Conservation (phyloP, 2,329 filamentous ascomycete species). For the Acephala macrosclerotiorum region DNA sequence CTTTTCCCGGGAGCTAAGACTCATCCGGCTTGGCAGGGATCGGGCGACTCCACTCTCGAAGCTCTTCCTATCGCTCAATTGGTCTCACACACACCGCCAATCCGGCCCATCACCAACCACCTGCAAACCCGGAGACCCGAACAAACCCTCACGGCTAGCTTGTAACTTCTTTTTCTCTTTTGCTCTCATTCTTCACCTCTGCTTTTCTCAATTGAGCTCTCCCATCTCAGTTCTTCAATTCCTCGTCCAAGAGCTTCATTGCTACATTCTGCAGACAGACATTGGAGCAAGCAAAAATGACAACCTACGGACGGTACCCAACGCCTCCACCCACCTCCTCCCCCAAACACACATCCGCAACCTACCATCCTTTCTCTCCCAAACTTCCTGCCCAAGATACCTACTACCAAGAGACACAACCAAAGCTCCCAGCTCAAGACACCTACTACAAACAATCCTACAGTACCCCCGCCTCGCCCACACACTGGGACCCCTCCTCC, state of each 20-base stretch:
- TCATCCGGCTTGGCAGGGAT: slow-evolving; percentile 7
- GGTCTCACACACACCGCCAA: slow-evolving; percentile 3
- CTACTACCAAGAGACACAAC: background rate
- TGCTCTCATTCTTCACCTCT: background rate
- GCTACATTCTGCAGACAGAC: background rate
- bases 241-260: too few relatives aligned
- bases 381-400: slow-evolving; percentile 5
- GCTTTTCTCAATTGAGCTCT: background rate
- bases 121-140: background rate
- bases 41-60: background rate
- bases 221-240: background rate
- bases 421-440: slow-evolving; percentile 24
- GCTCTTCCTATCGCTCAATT: background rate
- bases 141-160: background rate
- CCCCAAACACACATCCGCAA: slow-evolving; percentile 8
- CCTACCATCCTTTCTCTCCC: background rate
- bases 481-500: slow-evolving; percentile 20
- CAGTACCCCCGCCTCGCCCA: slow-evolving; percentile 19
- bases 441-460: slow-evolving; percentile 27
- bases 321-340: slow-evolving; percentile 1
- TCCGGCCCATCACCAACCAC: slow-evolving; percentile 2
- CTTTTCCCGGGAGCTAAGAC: background rate
- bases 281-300: too few relatives aligned
- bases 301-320: slow-evolving; percentile 3
- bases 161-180: background rate